phyloP scores from a whole-genome alignment of 2,329 filamentous ascomycete species.

The Exophiala phaeomuriformis region DNA sequence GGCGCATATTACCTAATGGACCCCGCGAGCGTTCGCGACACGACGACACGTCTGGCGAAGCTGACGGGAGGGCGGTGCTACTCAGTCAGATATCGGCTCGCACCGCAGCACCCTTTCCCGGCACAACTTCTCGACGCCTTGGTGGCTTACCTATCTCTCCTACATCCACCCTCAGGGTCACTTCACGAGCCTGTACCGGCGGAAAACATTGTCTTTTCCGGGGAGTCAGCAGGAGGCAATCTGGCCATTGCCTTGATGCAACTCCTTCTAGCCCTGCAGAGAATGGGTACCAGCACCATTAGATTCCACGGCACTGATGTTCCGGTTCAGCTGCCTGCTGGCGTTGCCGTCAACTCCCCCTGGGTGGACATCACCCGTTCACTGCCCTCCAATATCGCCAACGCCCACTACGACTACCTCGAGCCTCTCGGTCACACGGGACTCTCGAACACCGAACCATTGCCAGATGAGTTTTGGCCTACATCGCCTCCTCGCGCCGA shows the following conservation, averaged over 20 bases:
- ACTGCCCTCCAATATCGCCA: constrained; percentile 35
- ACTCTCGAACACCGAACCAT: constrained; percentile 26
- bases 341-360: constrained; percentile 35
- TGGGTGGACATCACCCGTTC: constrained; percentile 40
- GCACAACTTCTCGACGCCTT: constrained; percentile 41
- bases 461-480: constrained; percentile 37
- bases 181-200: constrained; percentile 39
- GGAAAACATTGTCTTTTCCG: constrained; percentile 40
- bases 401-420: constrained; percentile 39
- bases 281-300: constrained; percentile 29
- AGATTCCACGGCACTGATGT: constrained; percentile 38
- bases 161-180: constrained; percentile 39
- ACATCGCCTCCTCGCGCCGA: constrained; percentile 38
- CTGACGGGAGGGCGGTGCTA: constrained; percentile 34
- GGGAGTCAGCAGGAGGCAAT: constrained; percentile 43
- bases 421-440: constrained; percentile 24
- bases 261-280: constrained; percentile 37
- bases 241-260: constrained; percentile 37
- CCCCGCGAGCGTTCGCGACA: constrained; percentile 37
- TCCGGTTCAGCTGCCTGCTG: constrained; percentile 37
- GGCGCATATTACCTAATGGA: constrained; percentile 43
- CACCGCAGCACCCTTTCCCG: constrained; percentile 44
- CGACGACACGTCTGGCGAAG: constrained; percentile 35
- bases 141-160: constrained; percentile 42
- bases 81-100: constrained; percentile 42